These are phyloP conservation scores for Arabidopsis lyrata DNA, from an alignment of 441 rosid genomes.

Conservation along the genomic window DNA sequence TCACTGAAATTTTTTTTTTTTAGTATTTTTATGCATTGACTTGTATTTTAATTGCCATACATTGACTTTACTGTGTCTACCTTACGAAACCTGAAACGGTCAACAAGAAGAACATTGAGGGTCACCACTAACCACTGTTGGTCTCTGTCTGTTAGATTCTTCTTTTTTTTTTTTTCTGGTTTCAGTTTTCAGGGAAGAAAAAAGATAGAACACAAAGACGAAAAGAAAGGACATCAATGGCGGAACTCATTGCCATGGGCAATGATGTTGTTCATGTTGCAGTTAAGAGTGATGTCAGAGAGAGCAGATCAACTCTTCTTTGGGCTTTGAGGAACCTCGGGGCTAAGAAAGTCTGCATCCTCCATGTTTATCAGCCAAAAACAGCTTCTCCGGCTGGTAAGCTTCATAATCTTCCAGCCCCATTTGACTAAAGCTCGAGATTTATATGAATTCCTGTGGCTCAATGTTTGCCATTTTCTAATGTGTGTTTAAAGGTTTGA, in stretches of 20 bases:
- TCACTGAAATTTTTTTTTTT: slow-evolving; percentile 5
- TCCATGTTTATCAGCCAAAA: slow-evolving; percentile 68
- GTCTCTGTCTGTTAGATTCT: slow-evolving; percentile 30
- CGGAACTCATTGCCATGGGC: slow-evolving; percentile 45
- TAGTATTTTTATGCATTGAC: slow-evolving; percentile 30
- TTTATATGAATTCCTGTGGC: not conserved
- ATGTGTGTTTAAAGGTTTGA: not conserved
- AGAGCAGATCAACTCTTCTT: slow-evolving; percentile 59
- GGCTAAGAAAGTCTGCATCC: slow-evolving; percentile 56
- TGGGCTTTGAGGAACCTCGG: slow-evolving; percentile 68
- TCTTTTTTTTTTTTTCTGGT: slow-evolving; percentile 32
- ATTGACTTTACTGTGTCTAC: slow-evolving; percentile 36
- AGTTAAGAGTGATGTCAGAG: slow-evolving; percentile 62
- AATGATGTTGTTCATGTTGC: slow-evolving; percentile 64
- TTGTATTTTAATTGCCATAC: slow-evolving; percentile 18
- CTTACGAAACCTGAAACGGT: slow-evolving; percentile 32
- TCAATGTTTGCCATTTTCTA: slow-evolving; percentile 1
- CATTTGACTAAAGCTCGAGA: not conserved
- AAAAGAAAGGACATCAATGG: slow-evolving; percentile 43
- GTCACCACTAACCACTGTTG: slow-evolving; percentile 42
- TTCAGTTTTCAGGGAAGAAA: slow-evolving; percentile 30
- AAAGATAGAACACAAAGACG: slow-evolving; percentile 27
- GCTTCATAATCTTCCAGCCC: not conserved
- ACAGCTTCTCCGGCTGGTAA: slow-evolving; percentile 45
- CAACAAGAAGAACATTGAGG: slow-evolving; percentile 41